Evolutionary conservation across 2,329 filamentous ascomycete genomes (phyloP).

Genomic region (Penicillium decumbens): DNA sequence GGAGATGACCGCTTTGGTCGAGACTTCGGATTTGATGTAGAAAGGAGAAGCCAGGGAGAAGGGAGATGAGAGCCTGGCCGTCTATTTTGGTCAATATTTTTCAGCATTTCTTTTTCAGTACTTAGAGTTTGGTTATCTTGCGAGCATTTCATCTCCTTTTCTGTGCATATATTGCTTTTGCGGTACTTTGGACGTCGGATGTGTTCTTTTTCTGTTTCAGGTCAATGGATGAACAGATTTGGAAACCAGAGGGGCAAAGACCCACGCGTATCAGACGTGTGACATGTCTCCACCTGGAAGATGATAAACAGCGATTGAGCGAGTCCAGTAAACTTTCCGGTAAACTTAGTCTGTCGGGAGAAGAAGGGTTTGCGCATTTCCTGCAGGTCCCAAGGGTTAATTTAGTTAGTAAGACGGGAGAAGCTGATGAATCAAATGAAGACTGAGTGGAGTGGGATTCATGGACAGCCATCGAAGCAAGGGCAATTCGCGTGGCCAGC

Average conservation of each 20-base stretch:
- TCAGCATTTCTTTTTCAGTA: neutral
- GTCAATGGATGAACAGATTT: conserved; percentile 4
- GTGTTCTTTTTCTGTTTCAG: conserved; percentile 15
- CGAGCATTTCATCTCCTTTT: conserved; percentile 7
- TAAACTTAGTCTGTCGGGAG: neutral
- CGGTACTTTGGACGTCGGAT: conserved; percentile 13
- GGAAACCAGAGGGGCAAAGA: conserved; percentile 4
- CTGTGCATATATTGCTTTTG: conserved; percentile 19
- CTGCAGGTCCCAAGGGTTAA: neutral
- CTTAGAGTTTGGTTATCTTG: neutral
- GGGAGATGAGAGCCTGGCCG: neutral
- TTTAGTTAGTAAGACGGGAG: neutral
- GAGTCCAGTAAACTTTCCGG: no score
- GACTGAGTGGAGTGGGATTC: neutral
- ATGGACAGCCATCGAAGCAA: conserved; percentile 12
- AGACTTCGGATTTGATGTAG: conserved; percentile 4
- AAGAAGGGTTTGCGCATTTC: no score
- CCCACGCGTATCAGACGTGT: neutral
- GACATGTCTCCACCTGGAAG: neutral
- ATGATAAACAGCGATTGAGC: no score
- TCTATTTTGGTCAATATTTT: conserved; percentile 2
- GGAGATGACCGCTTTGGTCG: conserved; percentile 14
- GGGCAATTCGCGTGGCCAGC: conserved; percentile 17
- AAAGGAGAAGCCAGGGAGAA: neutral
- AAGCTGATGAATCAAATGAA: conserved; percentile 16